These are phyloP conservation scores for Colletotrichum destructivum DNA, from an alignment of 2,329 filamentous ascomycete genomes.

Conservation along the genomic window DNA sequence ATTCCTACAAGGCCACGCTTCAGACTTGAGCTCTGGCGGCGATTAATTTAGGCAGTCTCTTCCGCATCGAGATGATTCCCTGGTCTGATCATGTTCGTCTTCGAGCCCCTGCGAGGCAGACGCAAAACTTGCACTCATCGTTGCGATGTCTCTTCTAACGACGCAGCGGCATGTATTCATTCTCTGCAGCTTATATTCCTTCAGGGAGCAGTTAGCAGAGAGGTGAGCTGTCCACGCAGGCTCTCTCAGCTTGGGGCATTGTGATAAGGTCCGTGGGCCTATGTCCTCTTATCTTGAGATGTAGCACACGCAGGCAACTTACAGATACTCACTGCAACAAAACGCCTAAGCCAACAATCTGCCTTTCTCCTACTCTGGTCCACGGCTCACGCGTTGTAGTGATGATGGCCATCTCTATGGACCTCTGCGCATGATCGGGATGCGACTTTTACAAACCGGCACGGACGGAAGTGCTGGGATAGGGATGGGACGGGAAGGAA, in stretches of 20 bases:
- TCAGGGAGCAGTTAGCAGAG: no score
- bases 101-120: no score
- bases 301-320: not conserved
- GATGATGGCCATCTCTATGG: conserved; percentile 3
- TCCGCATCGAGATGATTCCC: conserved; percentile 8
- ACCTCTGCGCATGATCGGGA: conserved; percentile 18
- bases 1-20: conserved; percentile 11
- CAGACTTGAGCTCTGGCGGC: conserved; percentile 6
- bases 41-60: conserved; percentile 9
- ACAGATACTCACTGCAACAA: not conserved
- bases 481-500: not conserved
- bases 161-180: no score
- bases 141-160: not conserved
- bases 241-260: conserved; percentile 5
- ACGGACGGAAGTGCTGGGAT: conserved; percentile 22
- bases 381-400: not conserved
- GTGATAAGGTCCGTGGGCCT: not conserved
- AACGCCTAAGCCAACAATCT: conserved; percentile 3
- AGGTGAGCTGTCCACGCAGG: no score
- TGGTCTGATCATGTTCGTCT: conserved; percentile 1
- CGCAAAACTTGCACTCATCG: no score
- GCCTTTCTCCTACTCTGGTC: conserved; percentile 2
- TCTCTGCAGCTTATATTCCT: no score
- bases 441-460: conserved; percentile 5
- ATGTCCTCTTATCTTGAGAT: not conserved